Base-by-base conservation (phyloP, 164 flowering plant genomes). In the Magnolia officinalis region DNA sequence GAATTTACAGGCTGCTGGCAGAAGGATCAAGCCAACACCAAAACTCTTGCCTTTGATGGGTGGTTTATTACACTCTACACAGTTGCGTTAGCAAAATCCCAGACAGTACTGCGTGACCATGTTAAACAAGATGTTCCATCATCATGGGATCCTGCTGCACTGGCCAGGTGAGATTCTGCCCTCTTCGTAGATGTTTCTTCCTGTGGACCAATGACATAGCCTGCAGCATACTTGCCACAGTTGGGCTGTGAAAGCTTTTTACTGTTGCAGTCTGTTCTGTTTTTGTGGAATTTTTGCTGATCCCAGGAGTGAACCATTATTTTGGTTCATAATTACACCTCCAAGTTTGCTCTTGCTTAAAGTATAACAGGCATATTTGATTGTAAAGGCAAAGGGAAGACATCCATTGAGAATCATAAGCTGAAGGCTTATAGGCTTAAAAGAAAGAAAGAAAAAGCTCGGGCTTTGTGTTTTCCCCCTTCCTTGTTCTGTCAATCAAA, bases 11-110 rank as follows among this genome's bases (percentile, higher is more conserved):
- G 97, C 64, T 84, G 89, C 83, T 96, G 99, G 99, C 98, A 94
- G 84, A 94, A 90, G 81, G 99, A 96, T 85, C 98, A 98, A 50
- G 94, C 97, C 73, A 86, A 83, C 78, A 94, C 98, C 3, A 94
- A 92, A 84, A 80, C 91, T 75, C 94, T 96, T 81, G 94, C 98
- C 76, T 92, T 96, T 85, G 99, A 96, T 84, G 99, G 98, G 74
- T 90, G 96, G 71, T 89, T 91, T 82, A 90, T 96, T 74, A 89
- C 97, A 24, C 84, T 96, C 16, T 96, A 91, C 75, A 85, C 92
- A 0, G 86, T 94, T 84, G 99, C 97, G 13, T 78, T 96, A 63
- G 93, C 92, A 75, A 96, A 91, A 76, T 85, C 97, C 72, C 98
- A 91, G 65, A 82, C 91, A 80, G 84, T 85, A 73, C 87, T 96